Evolutionary conservation across 2,329 filamentous ascomycete species (phyloP), one percentile per base, ranked within the genome.

Genomic region (Nemania sp.): DNA sequence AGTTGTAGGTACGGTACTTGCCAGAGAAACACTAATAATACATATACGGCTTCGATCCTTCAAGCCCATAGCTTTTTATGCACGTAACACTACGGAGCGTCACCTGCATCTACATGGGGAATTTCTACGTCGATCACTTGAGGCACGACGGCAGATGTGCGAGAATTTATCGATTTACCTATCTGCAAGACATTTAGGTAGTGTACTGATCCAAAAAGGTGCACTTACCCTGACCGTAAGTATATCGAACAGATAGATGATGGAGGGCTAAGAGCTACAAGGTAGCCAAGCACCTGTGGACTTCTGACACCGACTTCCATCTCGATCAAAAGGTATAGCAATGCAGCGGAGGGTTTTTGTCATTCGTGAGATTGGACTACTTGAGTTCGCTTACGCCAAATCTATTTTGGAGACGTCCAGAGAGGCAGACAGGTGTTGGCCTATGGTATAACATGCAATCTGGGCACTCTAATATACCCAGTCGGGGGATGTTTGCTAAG

Each of bases 81-180:
- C 59, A 64, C 49, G 57, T 62, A 59, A 60, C 59, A 53, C 59
- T 46, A 64, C 57, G 56, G 59, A 57, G 62, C 39, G 32, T 54
- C 61, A 48, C 47, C 39, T 57, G 55, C 45, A 25, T 59, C 53
- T n/a, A 59, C 58, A 54, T 49, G 39, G 62, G 55, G 32, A 29
- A 59, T 55, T 45, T 18, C 37, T 13, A 20, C 47, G 62, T 52
- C 55, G 59, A 62, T 62, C 59, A 35, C 45, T 50, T 15, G 13
- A 59, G 51, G 39, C 25, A 29, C 25, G 25, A 29, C 25, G 25
- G 39, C 39, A n/a, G 39, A 9, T 10, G 39, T 20, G 39, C 39
- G 39, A 42, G 39, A 42, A 42, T 42, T 40, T 42, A 42, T 42
- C 11, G 5, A 42, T n/a, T 18, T 42, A 40, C 39, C 34, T 50